phyloP scores from a whole-genome alignment of 768 basidiomycete species.

The Cystofilobasidium bisporidii region DNA sequence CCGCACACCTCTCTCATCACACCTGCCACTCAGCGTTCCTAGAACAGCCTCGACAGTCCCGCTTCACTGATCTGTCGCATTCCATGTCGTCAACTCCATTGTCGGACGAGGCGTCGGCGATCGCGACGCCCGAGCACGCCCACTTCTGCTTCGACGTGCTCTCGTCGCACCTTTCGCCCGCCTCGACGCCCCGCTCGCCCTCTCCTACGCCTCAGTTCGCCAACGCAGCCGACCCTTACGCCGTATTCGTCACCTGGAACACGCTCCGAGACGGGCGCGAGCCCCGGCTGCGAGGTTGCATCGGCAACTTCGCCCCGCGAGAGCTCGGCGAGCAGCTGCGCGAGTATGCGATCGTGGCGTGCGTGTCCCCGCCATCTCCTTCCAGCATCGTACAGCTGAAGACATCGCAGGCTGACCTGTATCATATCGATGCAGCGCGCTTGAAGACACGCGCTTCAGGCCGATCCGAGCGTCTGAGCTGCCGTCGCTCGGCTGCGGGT shows the following conservation, averaged over 20 bases:
- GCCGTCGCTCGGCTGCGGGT: conserved; percentile 76
- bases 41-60: too few species aligned
- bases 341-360: conserved; percentile 79
- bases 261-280: conserved; percentile 49
- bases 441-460: conserved; percentile 75
- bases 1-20: too few species aligned
- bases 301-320: conserved; percentile 79
- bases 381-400: too few species aligned
- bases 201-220: conserved; percentile 51
- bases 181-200: not conserved
- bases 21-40: too few species aligned
- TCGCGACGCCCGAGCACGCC: conserved; percentile 34
- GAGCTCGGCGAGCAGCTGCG: conserved; percentile 63
- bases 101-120: not conserved
- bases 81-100: not conserved
- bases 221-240: conserved; percentile 60
- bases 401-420: too few species aligned
- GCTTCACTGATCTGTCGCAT: not conserved
- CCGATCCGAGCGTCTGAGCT: conserved; percentile 68
- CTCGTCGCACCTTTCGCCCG: conserved; percentile 33
- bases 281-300: conserved; percentile 75
- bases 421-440: conserved; percentile 49
- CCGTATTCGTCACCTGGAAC: conserved; percentile 96
- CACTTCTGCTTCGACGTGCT: conserved; percentile 44
- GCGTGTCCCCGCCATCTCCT: too few species aligned